phyloP scores from a whole-genome alignment of 2,329 filamentous ascomycete genomes.

The Aaosphaeria pasadenensis region DNA sequence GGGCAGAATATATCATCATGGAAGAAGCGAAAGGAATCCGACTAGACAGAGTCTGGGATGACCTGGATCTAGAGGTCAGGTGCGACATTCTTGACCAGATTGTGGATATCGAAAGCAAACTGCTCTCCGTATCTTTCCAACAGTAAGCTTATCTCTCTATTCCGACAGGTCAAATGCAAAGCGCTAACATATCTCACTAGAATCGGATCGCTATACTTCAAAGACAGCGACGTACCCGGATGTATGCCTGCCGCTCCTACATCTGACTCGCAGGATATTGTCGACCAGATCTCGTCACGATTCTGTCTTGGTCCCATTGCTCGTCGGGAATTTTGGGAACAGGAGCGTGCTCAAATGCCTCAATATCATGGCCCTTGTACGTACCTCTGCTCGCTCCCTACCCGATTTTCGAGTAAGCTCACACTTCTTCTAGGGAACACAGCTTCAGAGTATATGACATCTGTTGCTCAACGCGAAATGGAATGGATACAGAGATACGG shows the following conservation, averaged over 20 bases:
- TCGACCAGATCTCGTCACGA: constrained; percentile 10
- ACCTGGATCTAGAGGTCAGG: constrained; percentile 16
- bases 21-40: constrained; percentile 24
- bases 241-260: constrained; percentile 27
- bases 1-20: constrained; percentile 32
- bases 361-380: constrained; percentile 21
- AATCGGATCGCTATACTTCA: constrained; percentile 19
- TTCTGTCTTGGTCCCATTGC: constrained; percentile 22
- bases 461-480: constrained; percentile 33
- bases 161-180: constrained; percentile 15
- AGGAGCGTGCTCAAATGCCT: constrained; percentile 16
- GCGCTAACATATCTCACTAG: constrained; percentile 11
- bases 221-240: constrained; percentile 18
- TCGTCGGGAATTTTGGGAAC: constrained; percentile 20
- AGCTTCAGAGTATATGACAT: constrained; percentile 17
- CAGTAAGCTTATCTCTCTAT: constrained; percentile 12
- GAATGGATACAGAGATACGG: constrained; percentile 26
- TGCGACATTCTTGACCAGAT: constrained; percentile 22
- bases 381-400: constrained; percentile 4
- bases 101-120: constrained; percentile 24
- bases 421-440: constrained; percentile 17
- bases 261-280: constrained; percentile 13
- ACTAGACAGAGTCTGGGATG: constrained; percentile 19
- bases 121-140: constrained; percentile 27
- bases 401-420: constrained; percentile 4